A percentile compares a stretch with the other conserved stretches of the same genome.
These are phyloP conservation scores for Fusarium chlamydosporum DNA, from an alignment of 2,329 filamentous ascomycete species.

Conservation along the genomic window DNA sequence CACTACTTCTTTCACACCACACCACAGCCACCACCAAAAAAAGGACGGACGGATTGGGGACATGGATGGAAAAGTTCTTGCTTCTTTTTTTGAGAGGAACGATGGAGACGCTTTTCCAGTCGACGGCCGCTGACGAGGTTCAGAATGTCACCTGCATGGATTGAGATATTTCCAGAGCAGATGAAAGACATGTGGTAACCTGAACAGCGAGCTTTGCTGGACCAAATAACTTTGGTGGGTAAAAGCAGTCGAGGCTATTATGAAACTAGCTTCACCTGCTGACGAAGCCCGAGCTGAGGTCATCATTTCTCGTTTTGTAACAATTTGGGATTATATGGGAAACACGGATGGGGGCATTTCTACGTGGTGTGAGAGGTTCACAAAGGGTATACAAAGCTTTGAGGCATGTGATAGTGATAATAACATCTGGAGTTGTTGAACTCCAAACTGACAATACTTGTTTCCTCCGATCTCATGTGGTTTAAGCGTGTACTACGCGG, in stretches of 20 bases:
- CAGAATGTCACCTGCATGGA: constrained; percentile 42
- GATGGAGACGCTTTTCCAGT: constrained; percentile 42
- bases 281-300: constrained; percentile 38
- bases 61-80: constrained; percentile 46
- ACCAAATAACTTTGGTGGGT: constrained; percentile 41
- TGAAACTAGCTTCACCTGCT: constrained; percentile 30
- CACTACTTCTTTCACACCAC: constrained; percentile 34
- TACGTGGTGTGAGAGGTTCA: constrained; percentile 30
- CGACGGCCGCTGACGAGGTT: constrained; percentile 38
- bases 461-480: constrained; percentile 10
- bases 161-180: constrained; percentile 47
- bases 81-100: constrained; percentile 31
- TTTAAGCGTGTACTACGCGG: constrained; percentile 26
- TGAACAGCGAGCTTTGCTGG: constrained; percentile 41
- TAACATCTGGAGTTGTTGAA: constrained; percentile 32
- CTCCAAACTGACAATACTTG: constrained; percentile 27
- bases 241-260: constrained; percentile 39
- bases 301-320: constrained; percentile 43
- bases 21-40: constrained; percentile 41
- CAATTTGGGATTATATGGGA: constrained; percentile 42
- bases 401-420: constrained; percentile 28
- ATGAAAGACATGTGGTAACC: constrained; percentile 32
- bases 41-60: constrained; percentile 36
- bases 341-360: constrained; percentile 30
- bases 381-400: constrained; percentile 34